A percentile compares a stretch with the other conserved stretches of the same genome.
Evolutionary conservation across 2,329 filamentous ascomycete genomes (phyloP).

Genomic region (Penicillium sp.): DNA sequence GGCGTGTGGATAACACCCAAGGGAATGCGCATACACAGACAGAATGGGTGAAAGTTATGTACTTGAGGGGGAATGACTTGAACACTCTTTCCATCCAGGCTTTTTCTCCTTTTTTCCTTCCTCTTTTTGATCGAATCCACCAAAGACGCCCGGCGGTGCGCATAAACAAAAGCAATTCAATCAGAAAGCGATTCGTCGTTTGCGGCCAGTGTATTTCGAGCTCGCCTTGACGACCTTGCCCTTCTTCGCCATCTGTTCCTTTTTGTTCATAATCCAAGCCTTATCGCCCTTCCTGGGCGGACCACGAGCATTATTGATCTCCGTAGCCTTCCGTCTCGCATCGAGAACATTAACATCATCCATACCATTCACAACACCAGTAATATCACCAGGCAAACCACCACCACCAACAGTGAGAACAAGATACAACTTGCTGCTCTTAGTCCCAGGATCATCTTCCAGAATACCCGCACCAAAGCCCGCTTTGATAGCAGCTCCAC

Average conservation of each 20-base stretch:
- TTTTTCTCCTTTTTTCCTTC: not conserved
- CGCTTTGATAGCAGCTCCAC: constrained; percentile 82
- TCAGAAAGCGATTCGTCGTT: constrained; percentile 76
- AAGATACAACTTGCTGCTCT: constrained; percentile 94
- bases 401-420: constrained; percentile 86
- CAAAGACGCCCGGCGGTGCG: not conserved
- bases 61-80: not conserved
- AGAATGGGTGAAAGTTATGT: not conserved
- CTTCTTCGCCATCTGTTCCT: constrained; percentile 90
- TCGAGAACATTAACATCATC: constrained; percentile 82
- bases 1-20: not conserved
- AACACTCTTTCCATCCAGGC: not conserved
- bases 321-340: constrained; percentile 54
- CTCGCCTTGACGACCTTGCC: constrained; percentile 90
- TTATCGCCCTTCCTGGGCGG: constrained; percentile 50
- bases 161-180: not conserved
- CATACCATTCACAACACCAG: constrained; percentile 84
- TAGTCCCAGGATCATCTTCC: constrained; percentile 93
- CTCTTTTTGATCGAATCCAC: not conserved
- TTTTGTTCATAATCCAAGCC: constrained; percentile 60
- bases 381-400: constrained; percentile 70
- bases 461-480: constrained; percentile 93
- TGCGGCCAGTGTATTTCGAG: constrained; percentile 92
- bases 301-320: constrained; percentile 47
- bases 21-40: not conserved